Conservation (phyloP, 768 basidiomycete genomes). For the Tulasnella sp. region DNA sequence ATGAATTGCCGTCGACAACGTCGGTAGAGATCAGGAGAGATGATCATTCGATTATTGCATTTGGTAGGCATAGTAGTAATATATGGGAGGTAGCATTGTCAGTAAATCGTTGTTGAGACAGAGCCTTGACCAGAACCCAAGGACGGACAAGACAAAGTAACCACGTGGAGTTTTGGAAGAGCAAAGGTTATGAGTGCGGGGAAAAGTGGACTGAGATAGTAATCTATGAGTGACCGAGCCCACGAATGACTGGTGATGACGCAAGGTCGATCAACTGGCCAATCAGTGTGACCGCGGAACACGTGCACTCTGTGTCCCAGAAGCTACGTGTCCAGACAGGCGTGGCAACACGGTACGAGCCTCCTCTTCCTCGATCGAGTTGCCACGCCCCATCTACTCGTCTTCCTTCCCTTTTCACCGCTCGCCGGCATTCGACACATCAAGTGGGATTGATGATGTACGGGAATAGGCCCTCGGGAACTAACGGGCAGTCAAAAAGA, state of each 20-base stretch:
- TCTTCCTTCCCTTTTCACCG: constrained; percentile 94
- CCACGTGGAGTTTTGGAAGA: too few relatives aligned
- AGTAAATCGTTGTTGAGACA: not conserved
- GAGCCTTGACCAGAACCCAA: not conserved
- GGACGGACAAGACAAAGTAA: too few relatives aligned
- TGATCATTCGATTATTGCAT: constrained; percentile 21
- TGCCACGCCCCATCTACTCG: constrained; percentile 40
- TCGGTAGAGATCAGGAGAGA: constrained; percentile 25
- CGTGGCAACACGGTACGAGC: constrained; percentile 31
- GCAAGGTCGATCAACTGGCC: constrained; percentile 19
- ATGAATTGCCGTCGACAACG: constrained; percentile 23
- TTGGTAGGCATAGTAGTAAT: not conserved
- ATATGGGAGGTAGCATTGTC: constrained; percentile 14
- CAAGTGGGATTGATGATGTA: constrained; percentile 30
- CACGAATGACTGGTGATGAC: constrained; percentile 30
- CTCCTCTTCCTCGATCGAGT: constrained; percentile 26
- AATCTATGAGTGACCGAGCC: constrained; percentile 8
- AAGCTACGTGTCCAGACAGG: constrained; percentile 20
- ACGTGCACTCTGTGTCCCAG: not conserved
- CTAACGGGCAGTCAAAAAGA: constrained; percentile 89
- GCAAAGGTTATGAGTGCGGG: constrained; percentile 16
- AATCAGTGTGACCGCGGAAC: too few relatives aligned
- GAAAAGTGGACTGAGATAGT: constrained; percentile 26
- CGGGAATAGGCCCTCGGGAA: constrained; percentile 45
- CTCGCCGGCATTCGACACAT: constrained; percentile 44